Evolutionary conservation across 1,139 yeast species (phyloP), one percentile per base, ranked within the genome.

Genomic region (Magnusiomyces clavatus): DNA sequence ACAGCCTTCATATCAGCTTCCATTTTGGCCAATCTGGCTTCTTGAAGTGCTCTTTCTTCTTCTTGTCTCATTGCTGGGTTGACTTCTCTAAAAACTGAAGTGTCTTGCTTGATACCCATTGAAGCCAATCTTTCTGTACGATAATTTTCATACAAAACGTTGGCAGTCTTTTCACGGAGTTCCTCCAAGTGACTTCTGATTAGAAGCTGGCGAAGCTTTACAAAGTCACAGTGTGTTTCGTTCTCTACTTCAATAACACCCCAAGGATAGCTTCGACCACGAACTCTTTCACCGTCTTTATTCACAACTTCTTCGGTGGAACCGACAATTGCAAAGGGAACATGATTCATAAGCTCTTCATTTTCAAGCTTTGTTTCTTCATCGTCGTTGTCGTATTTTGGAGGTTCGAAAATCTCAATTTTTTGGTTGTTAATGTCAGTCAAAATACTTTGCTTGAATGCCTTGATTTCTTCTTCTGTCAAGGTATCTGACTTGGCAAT

Each of bases 191-290:
- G 92, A 69, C 85, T 86, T 74, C 95, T 83, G 59, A 94, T 78
- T 66, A 94, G 78, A 67, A 94, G 77, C 69, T 92, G 95, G 64
- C 97, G 86, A 66, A 94, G 80, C 69, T 83, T 83, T 61, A 86
- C 82, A 69, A 94, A 94, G 72, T 94, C 99, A 68, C 92, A 86
- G 69, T 94, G 97, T 51, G 82, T 81, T 70, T 88, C 95, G 69
- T 92, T 92, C 69, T 90, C 97, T 58, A 94, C 95, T 71, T 92
- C 97, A 65, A 92, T 86, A 24, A 86, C 77, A 59, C 99, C 99
- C 99, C 99, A 94, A 57, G 98, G 98, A 69, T 94, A 94, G 60
- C 78, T 74, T 72, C 99, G 86, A 59, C 97, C 97, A 67, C 97
- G 83, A 47, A 89, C 95, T 43, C 73, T 66, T 66, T 85, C 77